Evolutionary conservation across 176 grass and related monocot species (phyloP), one percentile per base, ranked within the genome.

Genomic region (Olyra latifolia): DNA sequence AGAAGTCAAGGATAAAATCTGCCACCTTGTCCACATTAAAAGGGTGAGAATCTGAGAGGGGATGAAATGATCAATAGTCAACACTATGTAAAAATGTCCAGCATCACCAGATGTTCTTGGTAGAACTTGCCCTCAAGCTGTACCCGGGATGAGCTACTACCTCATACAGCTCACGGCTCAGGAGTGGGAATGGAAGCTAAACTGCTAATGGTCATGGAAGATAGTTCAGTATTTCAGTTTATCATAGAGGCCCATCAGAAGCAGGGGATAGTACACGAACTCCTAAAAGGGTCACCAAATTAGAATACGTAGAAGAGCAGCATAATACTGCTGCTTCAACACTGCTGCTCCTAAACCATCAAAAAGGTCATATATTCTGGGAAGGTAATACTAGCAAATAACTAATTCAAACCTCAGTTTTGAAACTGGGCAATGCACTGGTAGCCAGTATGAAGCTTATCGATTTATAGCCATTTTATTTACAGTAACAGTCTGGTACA

Each of bases 61-160:
- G 52, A 69, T 80, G 67, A 70, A 69, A 70, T 59, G 19, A 55
- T 72, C 67, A 80, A 22, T 5, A 75, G 45, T 72, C 67, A 80
- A 22, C 8, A 75, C 53, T 30, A 32, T 17, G 38, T 16, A 41
- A 83, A 38, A 22, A 30, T 38, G 28, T 52, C 8, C 16, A 68
- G 63, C 77, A 68, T 80, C 38, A 42, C 10, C 43, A 63, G 45
- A 76, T 45, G 59, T 29, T 9, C 75, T 65, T 4, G 42, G 67
- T 72, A 19, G 4, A 39, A 62, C 28, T 82, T 55, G 32, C 39
- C 43, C 57, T 19, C 55, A 72, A 62, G 20, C 42, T 28, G 42
- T 69, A 8, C 40, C 40, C 61, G 44, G 27, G 42, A 24, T 58
- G 55, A 60, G 20, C 67, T 48, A 38, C 67, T 71, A 48, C 10